Conservation (phyloP, 306 rosid genomes). For the Fragaria nilgerrensis region DNA sequence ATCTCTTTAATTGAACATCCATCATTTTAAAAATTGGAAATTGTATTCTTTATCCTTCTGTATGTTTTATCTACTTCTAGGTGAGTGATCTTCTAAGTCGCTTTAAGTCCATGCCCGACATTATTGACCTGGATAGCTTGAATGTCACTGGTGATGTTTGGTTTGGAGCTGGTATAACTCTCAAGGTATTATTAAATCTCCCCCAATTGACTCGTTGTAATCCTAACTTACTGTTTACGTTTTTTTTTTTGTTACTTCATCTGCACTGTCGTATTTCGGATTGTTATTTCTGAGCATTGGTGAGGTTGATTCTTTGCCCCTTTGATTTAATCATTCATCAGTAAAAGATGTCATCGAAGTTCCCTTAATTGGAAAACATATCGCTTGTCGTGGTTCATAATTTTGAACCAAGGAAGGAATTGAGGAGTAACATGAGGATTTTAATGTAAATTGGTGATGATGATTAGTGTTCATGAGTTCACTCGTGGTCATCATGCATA, state of each 20-base stretch:
- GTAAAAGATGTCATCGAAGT: neutral
- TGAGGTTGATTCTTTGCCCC: neutral
- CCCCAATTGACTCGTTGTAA: neutral
- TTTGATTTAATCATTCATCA: neutral
- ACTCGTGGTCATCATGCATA: neutral
- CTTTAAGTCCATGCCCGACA: slow-evolving; percentile 63
- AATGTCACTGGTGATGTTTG: slow-evolving; percentile 71
- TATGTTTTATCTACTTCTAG: slow-evolving; percentile 41
- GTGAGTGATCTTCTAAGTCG: slow-evolving; percentile 57
- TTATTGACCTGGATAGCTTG: slow-evolving; percentile 62
- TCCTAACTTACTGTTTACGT: neutral
- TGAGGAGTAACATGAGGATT: neutral
- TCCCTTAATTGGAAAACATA: neutral
- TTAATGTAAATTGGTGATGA: too few species aligned
- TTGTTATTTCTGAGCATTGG: neutral
- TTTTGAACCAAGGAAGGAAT: neutral
- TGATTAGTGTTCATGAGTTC: too few species aligned
- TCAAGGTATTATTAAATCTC: slow-evolving; percentile 47
- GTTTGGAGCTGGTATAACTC: slow-evolving; percentile 62
- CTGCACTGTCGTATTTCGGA: neutral
- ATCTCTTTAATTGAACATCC: slow-evolving; percentile 12
- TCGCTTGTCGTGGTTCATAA: neutral
- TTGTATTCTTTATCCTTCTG: slow-evolving; percentile 2
- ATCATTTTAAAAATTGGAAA: neutral
- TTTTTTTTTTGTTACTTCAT: slow-evolving; percentile 10